Evolutionary conservation across 1,284 basidiomycete species (phyloP), one percentile per base, ranked within the genome.

Genomic region (Peniophora sp.): DNA sequence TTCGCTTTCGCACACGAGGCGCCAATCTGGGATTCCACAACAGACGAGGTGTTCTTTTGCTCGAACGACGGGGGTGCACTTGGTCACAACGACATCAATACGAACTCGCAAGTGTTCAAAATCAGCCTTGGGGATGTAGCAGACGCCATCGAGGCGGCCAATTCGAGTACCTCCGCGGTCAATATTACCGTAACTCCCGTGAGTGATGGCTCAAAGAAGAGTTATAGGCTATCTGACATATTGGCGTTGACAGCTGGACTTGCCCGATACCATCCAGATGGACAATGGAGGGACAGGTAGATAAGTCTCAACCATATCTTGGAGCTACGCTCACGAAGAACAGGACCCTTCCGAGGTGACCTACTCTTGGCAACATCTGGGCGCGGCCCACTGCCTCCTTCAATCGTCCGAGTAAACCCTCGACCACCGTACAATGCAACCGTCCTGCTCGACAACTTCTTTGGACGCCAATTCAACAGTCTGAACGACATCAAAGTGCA

Each of bases 401-500:
- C 78, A 2, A 62, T 91, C 23, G 81, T 75, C 0, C 71, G 84
- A 35, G 79, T 90, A 48, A 78, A 90, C 60, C 85, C 87, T 0
- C 56, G 58, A 0, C 58, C 76, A 12, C 88, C 88, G 0, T 72
- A 62, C 56, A 65, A 66, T 50, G 56, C 58, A 3, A 68, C 64
- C 0, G 54, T 67, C 11, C 52, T 68, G 5, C 55, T 68, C 9
- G 66, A 68, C 51, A 68, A 68, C 54, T 75, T 66, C 63, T 85
- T 78, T 58, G 88, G 88, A 2, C 71, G 85, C 9, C 86, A 90
- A 59, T 92, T 91, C 69, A 89, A 87, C 66, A 86, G 86, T 1
- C 66, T 90, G 49, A 90, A 92, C 62, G 89, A 92, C 60, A 69
- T 85, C 52, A 88, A 85, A 58, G 70, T 90, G 3, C 83, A 88